Evolutionary conservation across 2,329 filamentous ascomycete species (phyloP).

Genomic region (Beauveria sp.): DNA sequence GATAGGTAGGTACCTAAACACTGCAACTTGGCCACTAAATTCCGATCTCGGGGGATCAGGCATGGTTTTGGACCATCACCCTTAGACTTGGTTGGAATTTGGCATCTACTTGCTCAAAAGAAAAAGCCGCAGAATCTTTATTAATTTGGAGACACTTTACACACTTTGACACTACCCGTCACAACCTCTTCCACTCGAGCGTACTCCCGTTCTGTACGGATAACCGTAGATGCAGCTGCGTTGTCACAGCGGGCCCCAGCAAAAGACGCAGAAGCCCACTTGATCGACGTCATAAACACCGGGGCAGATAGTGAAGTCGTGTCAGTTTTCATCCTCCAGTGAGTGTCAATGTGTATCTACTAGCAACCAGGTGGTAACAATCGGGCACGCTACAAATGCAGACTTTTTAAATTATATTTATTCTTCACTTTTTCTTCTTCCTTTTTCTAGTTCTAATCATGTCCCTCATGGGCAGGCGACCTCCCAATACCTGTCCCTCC

Average conservation of each 20-base stretch:
- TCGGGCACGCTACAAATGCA: neutral
- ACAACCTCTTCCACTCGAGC: neutral
- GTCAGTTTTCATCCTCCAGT: neutral
- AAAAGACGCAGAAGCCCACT: neutral
- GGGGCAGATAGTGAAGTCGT: conserved; percentile 4
- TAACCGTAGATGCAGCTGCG: neutral
- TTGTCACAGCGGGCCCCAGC: neutral
- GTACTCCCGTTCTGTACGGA: neutral
- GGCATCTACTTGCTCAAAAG: no score
- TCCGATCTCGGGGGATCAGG: neutral
- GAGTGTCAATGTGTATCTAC: no score
- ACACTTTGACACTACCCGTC: neutral
- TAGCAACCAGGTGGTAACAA: no score
- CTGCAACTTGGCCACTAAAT: neutral
- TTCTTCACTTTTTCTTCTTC: neutral
- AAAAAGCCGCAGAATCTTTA: neutral
- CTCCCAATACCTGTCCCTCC: neutral
- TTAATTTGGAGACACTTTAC: neutral
- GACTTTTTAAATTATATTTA: neutral
- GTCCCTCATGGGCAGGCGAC: no score
- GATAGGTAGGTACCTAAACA: no score
- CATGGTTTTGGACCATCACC: neutral
- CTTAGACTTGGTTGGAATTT: neutral
- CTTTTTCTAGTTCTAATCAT: neutral
- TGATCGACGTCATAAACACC: conserved; percentile 6